A percentile compares a stretch with the other conserved stretches of the same genome.
Conservation (phyloP, 2,329 filamentous ascomycete species). For the Colletotrichum musicola region DNA sequence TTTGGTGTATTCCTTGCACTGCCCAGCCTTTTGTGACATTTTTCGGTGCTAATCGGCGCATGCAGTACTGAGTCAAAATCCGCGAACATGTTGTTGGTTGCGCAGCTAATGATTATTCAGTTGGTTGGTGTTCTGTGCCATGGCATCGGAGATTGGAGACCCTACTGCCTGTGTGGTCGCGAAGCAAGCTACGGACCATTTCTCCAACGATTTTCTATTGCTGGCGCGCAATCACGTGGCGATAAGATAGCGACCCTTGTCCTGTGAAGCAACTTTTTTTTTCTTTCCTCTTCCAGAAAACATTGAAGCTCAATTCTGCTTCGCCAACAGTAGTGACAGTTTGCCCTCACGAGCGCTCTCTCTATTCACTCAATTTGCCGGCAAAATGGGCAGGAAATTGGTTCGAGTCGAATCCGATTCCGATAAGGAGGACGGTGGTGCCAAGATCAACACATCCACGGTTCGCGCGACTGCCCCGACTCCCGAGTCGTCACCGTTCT, state of each 20-base stretch:
- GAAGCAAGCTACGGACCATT: not conserved
- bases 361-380: not conserved
- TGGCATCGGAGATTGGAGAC: conserved; percentile 9
- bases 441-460: conserved; percentile 25
- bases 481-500: conserved; percentile 13
- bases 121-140: too few species aligned
- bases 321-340: not conserved
- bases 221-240: conserved; percentile 13
- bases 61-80: too few species aligned
- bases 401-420: conserved; percentile 23
- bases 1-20: too few species aligned
- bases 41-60: too few species aligned
- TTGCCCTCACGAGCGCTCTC: not conserved
- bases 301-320: not conserved
- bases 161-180: not conserved
- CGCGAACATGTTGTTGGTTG: too few species aligned
- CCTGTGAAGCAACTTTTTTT: conserved; percentile 13
- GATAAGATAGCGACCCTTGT: conserved; percentile 35
- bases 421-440: conserved; percentile 34
- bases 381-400: conserved; percentile 24
- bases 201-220: not conserved
- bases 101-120: too few species aligned
- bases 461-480: conserved; percentile 21
- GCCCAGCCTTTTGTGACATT: too few species aligned
- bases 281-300: conserved; percentile 11